Evolutionary conservation across 2,329 filamentous ascomycete species (phyloP).

Genomic region (Aspergillus amoenus): DNA sequence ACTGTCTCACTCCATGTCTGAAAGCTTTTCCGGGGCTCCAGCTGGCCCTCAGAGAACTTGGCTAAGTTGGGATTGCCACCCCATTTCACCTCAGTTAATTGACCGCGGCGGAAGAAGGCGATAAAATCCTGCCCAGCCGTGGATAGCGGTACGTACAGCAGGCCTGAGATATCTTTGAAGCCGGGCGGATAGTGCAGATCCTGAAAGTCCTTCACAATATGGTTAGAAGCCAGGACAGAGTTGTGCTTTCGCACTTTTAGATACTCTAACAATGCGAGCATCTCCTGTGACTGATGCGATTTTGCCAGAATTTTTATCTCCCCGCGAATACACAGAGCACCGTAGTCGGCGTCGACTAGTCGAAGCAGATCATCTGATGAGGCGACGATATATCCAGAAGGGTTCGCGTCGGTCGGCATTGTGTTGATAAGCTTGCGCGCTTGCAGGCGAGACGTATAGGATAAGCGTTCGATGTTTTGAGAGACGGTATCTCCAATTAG

Average conservation of each 20-base stretch:
- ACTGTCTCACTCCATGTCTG: constrained; percentile 79
- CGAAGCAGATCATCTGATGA: constrained; percentile 82
- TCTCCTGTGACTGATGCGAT: constrained; percentile 75
- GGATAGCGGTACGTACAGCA: constrained; percentile 79
- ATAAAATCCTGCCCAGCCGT: constrained; percentile 79
- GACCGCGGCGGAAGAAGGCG: constrained; percentile 78
- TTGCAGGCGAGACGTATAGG: constrained; percentile 80
- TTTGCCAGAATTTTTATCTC: constrained; percentile 83
- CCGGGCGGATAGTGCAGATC: constrained; percentile 78
- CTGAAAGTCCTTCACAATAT: constrained; percentile 73
- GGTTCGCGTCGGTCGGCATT: constrained; percentile 75
- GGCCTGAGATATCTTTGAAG: constrained; percentile 72
- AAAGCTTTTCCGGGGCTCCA: constrained; percentile 81
- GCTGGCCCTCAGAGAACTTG: constrained; percentile 71
- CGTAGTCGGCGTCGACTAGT: constrained; percentile 85
- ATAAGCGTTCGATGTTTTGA: constrained; percentile 81
- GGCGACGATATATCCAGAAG: constrained; percentile 85
- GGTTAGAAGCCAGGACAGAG: constrained; percentile 74
- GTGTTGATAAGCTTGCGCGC: constrained; percentile 89
- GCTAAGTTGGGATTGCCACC: constrained; percentile 57
- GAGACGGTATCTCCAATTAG: constrained; percentile 83
- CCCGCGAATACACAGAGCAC: constrained; percentile 78
- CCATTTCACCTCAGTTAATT: constrained; percentile 80
- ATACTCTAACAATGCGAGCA: constrained; percentile 81
- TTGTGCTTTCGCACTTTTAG: constrained; percentile 72